Evolutionary conservation across 306 rosid species (phyloP).

Genomic region (Malus sieversii): DNA sequence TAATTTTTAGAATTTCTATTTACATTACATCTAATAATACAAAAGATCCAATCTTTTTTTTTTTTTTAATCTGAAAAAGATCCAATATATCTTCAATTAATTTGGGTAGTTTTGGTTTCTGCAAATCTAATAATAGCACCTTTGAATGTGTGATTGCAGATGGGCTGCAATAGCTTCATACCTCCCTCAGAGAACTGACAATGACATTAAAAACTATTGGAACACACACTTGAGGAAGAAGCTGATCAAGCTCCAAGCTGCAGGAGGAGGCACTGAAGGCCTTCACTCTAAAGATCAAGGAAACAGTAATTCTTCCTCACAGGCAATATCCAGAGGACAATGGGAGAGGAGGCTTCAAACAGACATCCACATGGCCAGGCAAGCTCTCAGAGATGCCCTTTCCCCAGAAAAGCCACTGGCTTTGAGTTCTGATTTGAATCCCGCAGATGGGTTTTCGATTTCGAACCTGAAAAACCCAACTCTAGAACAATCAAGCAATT

Average conservation of each 20-base stretch:
- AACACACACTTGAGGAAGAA: constrained; percentile 87
- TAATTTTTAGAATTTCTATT: not conserved
- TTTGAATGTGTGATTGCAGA: constrained; percentile 37
- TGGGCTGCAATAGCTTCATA: constrained; percentile 99
- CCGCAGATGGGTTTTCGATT: not conserved
- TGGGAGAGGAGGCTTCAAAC: constrained; percentile 98
- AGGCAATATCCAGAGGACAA: constrained; percentile 64
- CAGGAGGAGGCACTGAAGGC: constrained; percentile 3
- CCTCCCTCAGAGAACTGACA: constrained; percentile 95
- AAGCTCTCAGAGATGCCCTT: constrained; percentile 73
- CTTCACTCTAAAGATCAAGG: constrained; percentile 17
- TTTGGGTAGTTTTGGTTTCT: not conserved
- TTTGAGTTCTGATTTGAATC: not conserved
- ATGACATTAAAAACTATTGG: constrained; percentile 94
- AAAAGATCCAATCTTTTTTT: not conserved
- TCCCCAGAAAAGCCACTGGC: constrained; percentile 29
- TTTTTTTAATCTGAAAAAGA: not conserved
- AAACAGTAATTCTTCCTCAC: constrained; percentile 25
- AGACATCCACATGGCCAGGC: constrained; percentile 66
- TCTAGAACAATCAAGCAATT: not conserved
- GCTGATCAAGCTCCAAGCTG: constrained; percentile 45
- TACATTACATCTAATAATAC: not conserved
- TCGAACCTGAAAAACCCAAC: not conserved
- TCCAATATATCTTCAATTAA: not conserved
- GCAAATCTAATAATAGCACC: constrained; percentile 5